Evolutionary conservation across 805 yeast species (phyloP).

Genomic region (Ogataea salicorniae): DNA sequence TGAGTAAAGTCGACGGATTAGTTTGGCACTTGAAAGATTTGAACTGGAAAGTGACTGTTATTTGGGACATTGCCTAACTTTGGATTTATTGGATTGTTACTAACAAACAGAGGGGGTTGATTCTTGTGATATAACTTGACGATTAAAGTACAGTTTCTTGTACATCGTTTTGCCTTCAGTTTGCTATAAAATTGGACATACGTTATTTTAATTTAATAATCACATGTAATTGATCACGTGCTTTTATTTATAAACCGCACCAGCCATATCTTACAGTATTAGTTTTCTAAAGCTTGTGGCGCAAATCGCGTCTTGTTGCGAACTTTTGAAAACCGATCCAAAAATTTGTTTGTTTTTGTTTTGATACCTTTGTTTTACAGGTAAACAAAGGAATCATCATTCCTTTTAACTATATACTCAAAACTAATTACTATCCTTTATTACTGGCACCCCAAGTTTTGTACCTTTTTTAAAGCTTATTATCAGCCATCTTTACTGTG

Average conservation of each 20-base stretch:
- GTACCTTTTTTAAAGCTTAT: too few relatives aligned
- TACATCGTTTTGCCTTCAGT: neutral
- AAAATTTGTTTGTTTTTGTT: too few relatives aligned
- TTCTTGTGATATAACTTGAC: neutral
- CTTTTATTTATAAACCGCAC: neutral
- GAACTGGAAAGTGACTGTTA: constrained; percentile 33
- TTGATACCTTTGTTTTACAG: too few relatives aligned
- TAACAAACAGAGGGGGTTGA: neutral
- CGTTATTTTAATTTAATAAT: too few relatives aligned
- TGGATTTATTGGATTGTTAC: neutral
- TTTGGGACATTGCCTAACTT: constrained; percentile 29
- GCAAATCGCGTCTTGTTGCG: neutral
- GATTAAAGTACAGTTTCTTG: neutral
- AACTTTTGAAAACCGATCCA: too few relatives aligned
- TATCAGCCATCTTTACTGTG: too few relatives aligned
- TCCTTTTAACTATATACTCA: too few relatives aligned
- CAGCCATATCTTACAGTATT: neutral
- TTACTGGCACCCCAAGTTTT: too few relatives aligned
- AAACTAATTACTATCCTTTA: too few relatives aligned
- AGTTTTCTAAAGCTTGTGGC: neutral
- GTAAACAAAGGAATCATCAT: too few relatives aligned
- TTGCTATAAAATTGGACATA: neutral
- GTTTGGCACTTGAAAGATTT: constrained; percentile 30
- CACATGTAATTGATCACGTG: too few relatives aligned
- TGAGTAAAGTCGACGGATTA: constrained; percentile 32